Evolutionary conservation across 1,139 yeast species (phyloP), one percentile per base, ranked within the genome.

Genomic region (Kodamaea anthophila): DNA sequence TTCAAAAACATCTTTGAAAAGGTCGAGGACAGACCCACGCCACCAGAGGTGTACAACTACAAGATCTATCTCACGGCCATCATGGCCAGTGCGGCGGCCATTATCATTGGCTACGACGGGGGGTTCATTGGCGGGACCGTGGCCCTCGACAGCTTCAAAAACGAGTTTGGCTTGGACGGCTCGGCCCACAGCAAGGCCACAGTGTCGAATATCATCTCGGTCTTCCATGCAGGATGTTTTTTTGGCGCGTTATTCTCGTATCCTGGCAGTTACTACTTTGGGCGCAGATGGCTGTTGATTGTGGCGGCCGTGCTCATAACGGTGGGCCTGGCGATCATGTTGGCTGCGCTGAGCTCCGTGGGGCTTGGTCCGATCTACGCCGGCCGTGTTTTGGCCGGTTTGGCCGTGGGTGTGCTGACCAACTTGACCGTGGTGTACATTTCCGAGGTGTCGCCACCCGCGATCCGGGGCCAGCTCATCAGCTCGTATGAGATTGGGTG

Each of bases 171-270:
- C 5, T 49, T 64, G 26, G 56, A 53, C 35, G 34, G 31, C 13
- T 32, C 45, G 2, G 11, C 32, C 13, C 57, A 58, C 25, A 47
- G 58, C 12, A 47, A 45, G 24, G 37, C 24, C 26, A 44, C 56
- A 20, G 43, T 55, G 4, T 53, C 63, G 21, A 65, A 59, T 37
- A 50, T 67, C 21, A 65, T 67, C 23, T 63, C 71, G 8, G 54
- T 64, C 21, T 65, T 65, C 46, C 74, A 69, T 36, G 68, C 60
- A 15, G 70, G 68, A 7, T 65, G 69, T 21, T 66, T 67, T 42
- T 65, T 65, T 38, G 74, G 74, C 6, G 65, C 73, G 2, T 43
- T 64, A 15, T 46, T 61, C 12, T 57, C 68, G 11, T 64, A 65
- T 35, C 67, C 65, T 3, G 53, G 58, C 24, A 57, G 65, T 11